Base-by-base conservation (phyloP, 345 rosid species). In the Salix purpurea region DNA sequence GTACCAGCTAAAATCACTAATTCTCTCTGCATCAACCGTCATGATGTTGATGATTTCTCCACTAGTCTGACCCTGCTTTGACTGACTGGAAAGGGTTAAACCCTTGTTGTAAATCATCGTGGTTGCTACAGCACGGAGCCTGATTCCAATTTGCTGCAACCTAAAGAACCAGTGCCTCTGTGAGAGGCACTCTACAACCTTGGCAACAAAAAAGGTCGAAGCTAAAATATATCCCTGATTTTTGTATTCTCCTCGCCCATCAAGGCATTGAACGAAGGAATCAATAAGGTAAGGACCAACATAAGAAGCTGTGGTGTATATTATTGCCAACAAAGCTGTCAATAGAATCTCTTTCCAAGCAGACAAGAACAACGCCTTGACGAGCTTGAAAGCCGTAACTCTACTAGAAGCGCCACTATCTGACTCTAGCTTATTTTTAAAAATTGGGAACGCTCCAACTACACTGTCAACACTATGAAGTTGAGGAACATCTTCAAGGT, bases 211-310 rank as follows among this genome's bases (percentile, higher is more conserved):
- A 70, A 81, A 84, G 3, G 80, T 26, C 4, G 74, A 65, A 65
- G 77, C 86, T 21, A 84, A 65, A 66, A 78, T 1, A 44, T 81
- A 84, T 4, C 86, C 86, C 71, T 81, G 80, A 39, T 77, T 75
- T 46, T 72, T 67, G 32, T 46, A 77, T 15, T 61, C 7, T 8
- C 79, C 76, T 30, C n/a, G 72, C 28, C 84, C 80, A 62, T 56
- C 75, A 26, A 84, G 84, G 78, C 81, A 84, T 46, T 75, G 82
- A 65, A 84, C 82, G n/a, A 84, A 81, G 1, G 80, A 37, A 40
- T 78, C 86, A 6, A 81, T 84, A 40, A 84, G 84, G 73, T 72
- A 81, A 1, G 86, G 86, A 12, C 86, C 86, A 58, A 84, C 86
- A 81, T 81, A 84, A 13, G 84, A 72, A 14, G 84, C 78, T 58